Percentiles rank a stretch among this genome's conserved stretches.
phyloP scores from a whole-genome alignment of 495 filamentous ascomycete species.

The Rusavskia elegans region DNA sequence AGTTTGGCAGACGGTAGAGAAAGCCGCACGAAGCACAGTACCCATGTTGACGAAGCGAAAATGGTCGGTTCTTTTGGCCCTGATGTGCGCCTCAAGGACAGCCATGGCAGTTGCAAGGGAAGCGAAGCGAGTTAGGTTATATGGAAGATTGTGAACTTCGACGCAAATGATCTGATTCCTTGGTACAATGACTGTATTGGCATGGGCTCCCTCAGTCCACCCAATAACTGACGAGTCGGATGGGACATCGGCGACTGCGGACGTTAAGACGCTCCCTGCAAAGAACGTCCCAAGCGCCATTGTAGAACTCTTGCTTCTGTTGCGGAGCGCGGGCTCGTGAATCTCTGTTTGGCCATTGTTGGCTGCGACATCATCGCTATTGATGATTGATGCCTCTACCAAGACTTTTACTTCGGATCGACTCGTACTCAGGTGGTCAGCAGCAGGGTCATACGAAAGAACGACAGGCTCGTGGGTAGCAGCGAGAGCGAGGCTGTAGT shows the following conservation, averaged over 20 bases:
- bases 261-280: slow-evolving; percentile 3
- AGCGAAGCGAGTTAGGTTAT: background rate
- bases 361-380: background rate
- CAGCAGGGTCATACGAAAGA: background rate
- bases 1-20: background rate
- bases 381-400: slow-evolving; percentile 7
- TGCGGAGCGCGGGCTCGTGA: background rate
- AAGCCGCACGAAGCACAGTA: background rate
- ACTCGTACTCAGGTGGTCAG: no score
- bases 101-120: background rate
- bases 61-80: background rate
- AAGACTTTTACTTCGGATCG: background rate
- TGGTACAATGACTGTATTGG: background rate
- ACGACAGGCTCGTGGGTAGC: slow-evolving; percentile 1
- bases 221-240: slow-evolving; percentile 2
- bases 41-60: background rate
- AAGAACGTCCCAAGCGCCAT: slow-evolving; percentile 3
- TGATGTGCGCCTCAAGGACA: background rate
- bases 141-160: background rate
- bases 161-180: background rate
- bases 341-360: background rate
- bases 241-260: background rate
- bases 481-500: slow-evolving; percentile 4
- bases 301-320: background rate
- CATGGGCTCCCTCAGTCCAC: slow-evolving; percentile 5